Evolutionary conservation across 2,329 filamentous ascomycete genomes (phyloP), one percentile per base, ranked within the genome.

Genomic region (Trichoderma sp.): DNA sequence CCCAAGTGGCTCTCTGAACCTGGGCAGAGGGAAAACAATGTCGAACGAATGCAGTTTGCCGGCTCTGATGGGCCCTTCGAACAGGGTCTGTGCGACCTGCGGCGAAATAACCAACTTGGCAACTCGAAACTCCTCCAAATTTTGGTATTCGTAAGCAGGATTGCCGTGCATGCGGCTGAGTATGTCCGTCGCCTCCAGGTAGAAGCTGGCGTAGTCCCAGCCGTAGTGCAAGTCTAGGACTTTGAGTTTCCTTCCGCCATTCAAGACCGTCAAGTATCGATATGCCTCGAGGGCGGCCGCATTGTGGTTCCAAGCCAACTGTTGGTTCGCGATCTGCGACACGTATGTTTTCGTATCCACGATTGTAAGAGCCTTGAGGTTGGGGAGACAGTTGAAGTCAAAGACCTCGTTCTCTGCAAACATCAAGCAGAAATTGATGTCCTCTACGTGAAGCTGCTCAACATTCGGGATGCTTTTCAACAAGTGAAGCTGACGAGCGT

Each of bases 31-130:
- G 63, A 79, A 79, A 2, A 75, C 72, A 19, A 79, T 72, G 63
- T 78, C 78, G 15, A 79, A 70, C 0, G 74, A 74, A 34, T 73
- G 69, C 4, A 80, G 69, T 15, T 70, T 74, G 24, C 72, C 70
- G 1, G 68, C 66, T 17, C 64, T 55, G 15, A 79, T 60, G 10
- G 76, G 64, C 17, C 69, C 63, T 10, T 65, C 63, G 19, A 78
- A 69, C 10, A 73, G 64, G 1, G 63, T 67, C 41, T 70, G 66
- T 7, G 75, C 70, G 6, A 64, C 69, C 14, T 65, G 30, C 5
- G 75, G 73, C 1, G 70, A 62, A 19, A 75, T 67, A 19, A 71
- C 65, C 21, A 72, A 69, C 1, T 69, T 66, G 5, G 69, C 68
- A 1, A 78, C 69, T 7, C 75, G 71, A 12, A 78, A 45, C 1